phyloP scores from a whole-genome alignment of 305 asterid genomes.

The Fraxinus albicans region DNA sequence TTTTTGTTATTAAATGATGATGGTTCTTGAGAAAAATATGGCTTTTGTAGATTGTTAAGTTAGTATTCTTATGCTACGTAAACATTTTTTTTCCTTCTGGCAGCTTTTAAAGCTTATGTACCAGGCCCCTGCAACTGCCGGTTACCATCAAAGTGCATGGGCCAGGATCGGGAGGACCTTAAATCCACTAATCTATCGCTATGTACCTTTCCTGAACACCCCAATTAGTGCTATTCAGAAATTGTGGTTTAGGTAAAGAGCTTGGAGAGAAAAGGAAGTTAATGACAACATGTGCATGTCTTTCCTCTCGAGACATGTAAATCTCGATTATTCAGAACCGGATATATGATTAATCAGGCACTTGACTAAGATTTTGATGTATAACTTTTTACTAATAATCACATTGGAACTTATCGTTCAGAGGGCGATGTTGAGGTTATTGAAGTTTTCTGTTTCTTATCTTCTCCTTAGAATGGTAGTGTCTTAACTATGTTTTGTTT shows the following conservation, averaged over 20 bases:
- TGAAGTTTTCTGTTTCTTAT: background rate
- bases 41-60: background rate
- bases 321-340: conserved; percentile 20
- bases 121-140: conserved; percentile 78
- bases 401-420: background rate
- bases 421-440: background rate
- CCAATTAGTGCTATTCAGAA: conserved; percentile 64
- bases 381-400: conserved; percentile 13
- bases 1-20: background rate
- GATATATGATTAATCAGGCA: background rate
- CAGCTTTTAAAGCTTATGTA: conserved; percentile 95
- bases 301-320: conserved; percentile 18
- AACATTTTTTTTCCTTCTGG: conserved; percentile 1
- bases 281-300: background rate
- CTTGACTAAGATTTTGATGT: conserved; percentile 8
- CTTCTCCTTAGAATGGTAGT: background rate
- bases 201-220: conserved; percentile 73
- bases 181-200: conserved; percentile 58
- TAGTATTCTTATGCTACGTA: background rate
- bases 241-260: conserved; percentile 89
- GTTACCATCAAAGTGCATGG: conserved; percentile 89
- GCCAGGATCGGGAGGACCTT: conserved; percentile 65
- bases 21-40: background rate
- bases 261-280: background rate
- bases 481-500: background rate